These are phyloP conservation scores for Ascobolus immersus DNA, from an alignment of 495 filamentous ascomycete species.

Conservation along the genomic window DNA sequence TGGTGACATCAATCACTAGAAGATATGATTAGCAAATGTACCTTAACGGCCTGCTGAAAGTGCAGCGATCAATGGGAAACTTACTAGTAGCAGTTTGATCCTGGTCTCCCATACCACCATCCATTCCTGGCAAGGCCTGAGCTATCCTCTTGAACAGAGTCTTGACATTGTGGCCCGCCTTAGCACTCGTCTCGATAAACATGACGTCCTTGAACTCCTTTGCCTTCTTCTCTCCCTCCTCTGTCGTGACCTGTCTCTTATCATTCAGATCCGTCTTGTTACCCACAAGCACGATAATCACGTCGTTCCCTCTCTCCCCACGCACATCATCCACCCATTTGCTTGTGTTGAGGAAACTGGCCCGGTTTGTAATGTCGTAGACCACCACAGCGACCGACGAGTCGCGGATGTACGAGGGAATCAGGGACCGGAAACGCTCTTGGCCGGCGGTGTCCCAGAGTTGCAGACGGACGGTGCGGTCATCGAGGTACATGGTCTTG, in stretches of 20 bases:
- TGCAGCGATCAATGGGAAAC: slow-evolving; percentile 2
- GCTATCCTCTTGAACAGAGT: slow-evolving; percentile 88
- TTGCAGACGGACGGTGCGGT: slow-evolving; percentile 87
- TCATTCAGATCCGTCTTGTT: slow-evolving; percentile 98
- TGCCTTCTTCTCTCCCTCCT: slow-evolving; percentile 94
- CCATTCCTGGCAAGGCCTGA: slow-evolving; percentile 93
- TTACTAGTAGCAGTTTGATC: slow-evolving; percentile 35
- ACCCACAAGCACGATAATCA: slow-evolving; percentile 92
- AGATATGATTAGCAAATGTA: slow-evolving; percentile 7
- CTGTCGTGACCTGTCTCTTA: slow-evolving; percentile 82
- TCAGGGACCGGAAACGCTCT: slow-evolving; percentile 85
- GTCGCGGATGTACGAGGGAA: slow-evolving; percentile 94
- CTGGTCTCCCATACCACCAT: slow-evolving; percentile 38
- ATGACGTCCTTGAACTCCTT: slow-evolving; percentile 88
- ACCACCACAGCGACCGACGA: slow-evolving; percentile 91
- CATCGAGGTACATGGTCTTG: slow-evolving; percentile 99
- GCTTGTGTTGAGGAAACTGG: slow-evolving; percentile 87
- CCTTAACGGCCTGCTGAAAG: slow-evolving; percentile 4
- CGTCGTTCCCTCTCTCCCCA: slow-evolving; percentile 86
- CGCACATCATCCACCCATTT: slow-evolving; percentile 99
- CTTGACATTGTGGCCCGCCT: slow-evolving; percentile 95
- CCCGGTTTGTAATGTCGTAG: slow-evolving; percentile 89
- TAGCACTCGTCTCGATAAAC: slow-evolving; percentile 97
- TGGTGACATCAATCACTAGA: slow-evolving; percentile 85
- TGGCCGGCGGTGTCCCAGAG: slow-evolving; percentile 97